These are phyloP conservation scores for Cenchrus purpureus DNA, from an alignment of 176 grass and related monocot species.

Conservation along the genomic window DNA sequence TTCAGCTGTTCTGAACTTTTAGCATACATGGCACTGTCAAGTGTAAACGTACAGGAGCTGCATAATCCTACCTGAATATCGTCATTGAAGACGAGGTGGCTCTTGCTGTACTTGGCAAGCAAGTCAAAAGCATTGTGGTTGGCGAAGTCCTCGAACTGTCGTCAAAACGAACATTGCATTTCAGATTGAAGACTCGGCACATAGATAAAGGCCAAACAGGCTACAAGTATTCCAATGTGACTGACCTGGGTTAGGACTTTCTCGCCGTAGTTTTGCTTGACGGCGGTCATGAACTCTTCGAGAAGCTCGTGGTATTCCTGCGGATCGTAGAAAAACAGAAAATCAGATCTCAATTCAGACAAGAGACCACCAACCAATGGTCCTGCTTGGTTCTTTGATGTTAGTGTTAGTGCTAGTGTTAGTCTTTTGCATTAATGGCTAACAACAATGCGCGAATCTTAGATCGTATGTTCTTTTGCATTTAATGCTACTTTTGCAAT, in stretches of 20 bases:
- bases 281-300: slow-evolving; percentile 87
- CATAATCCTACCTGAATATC: slow-evolving; percentile 76
- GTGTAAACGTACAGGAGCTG: background rate
- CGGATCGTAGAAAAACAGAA: background rate
- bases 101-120: slow-evolving; percentile 91
- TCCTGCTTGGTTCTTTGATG: too few species aligned
- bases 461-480: too few species aligned
- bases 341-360: background rate
- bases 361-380: background rate
- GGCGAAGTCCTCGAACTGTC: slow-evolving; percentile 96
- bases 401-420: too few species aligned
- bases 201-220: background rate
- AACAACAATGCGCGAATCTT: too few species aligned
- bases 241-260: slow-evolving; percentile 83
- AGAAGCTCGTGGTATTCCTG: slow-evolving; percentile 94
- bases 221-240: background rate
- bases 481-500: too few species aligned
- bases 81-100: slow-evolving; percentile 96
- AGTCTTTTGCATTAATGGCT: too few species aligned
- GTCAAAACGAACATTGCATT: background rate
- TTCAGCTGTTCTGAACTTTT: background rate
- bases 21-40: background rate
- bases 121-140: slow-evolving; percentile 97
- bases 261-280: slow-evolving; percentile 94
- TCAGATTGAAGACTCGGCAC: background rate